phyloP scores from a whole-genome alignment of 108 stramenopile genomes.

The Cyclotella cryptica region DNA sequence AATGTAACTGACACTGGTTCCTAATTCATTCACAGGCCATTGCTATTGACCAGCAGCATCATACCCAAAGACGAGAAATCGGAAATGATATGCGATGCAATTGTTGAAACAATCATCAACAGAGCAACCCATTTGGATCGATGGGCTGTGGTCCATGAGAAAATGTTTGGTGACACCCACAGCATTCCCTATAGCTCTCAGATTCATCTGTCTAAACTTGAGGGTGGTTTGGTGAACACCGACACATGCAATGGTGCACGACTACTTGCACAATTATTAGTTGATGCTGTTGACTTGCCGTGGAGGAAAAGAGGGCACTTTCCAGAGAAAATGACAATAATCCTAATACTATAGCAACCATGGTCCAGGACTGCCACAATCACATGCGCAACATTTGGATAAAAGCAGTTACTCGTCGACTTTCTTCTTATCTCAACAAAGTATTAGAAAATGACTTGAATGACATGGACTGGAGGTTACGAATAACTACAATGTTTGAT shows the following conservation, averaged over 20 bases:
- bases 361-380: no score
- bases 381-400: no score
- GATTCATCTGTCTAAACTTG: neutral
- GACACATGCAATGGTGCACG: no score
- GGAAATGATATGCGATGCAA: conserved; percentile 6
- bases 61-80: conserved; percentile 8
- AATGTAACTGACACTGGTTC: neutral
- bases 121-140: neutral
- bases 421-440: no score
- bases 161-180: neutral
- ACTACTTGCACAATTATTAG: no score
- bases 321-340: no score
- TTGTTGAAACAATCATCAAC: conserved; percentile 7
- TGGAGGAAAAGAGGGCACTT: no score
- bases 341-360: no score
- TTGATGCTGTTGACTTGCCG: no score
- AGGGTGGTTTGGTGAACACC: neutral
- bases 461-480: neutral
- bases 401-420: no score
- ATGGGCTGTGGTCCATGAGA: conserved; percentile 7
- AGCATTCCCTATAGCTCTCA: neutral
- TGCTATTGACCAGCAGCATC: conserved; percentile 12
- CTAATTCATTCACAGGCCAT: neutral
- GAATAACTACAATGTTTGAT: conserved; percentile 6
- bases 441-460: neutral